These are phyloP conservation scores for Ilyonectria sp. DNA, from an alignment of 2,329 filamentous ascomycete species.

Conservation along the genomic window DNA sequence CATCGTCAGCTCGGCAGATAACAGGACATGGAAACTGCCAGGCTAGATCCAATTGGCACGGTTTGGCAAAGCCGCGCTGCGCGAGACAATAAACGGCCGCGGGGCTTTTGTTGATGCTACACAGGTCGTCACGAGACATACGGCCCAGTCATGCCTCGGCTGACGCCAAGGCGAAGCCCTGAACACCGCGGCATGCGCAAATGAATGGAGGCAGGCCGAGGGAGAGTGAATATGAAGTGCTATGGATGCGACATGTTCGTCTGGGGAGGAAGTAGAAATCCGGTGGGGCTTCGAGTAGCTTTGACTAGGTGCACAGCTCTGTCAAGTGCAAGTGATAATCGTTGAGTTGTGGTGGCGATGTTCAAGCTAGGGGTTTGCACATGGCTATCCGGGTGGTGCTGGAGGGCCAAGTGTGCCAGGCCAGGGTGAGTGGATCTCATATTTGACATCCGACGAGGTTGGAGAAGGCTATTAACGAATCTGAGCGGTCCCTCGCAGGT, in stretches of 20 bases:
- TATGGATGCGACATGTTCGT: not conserved
- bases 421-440: slow-evolving; percentile 11
- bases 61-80: slow-evolving; percentile 12
- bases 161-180: slow-evolving; percentile 9
- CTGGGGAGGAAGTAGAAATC: not conserved
- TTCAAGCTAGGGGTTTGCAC: not conserved
- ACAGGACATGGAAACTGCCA: not conserved
- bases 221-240: not conserved
- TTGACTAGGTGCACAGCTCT: too few species aligned
- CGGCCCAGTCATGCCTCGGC: slow-evolving; percentile 18
- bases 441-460: slow-evolving; percentile 11
- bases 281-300: too few species aligned
- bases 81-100: slow-evolving; percentile 8
- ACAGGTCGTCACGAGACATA: slow-evolving; percentile 18
- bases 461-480: not conserved
- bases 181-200: not conserved
- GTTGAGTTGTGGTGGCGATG: slow-evolving; percentile 15
- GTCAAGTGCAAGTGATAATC: too few species aligned
- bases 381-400: not conserved
- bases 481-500: not conserved
- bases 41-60: slow-evolving; percentile 1
- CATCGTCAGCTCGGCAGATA: not conserved
- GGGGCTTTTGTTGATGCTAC: slow-evolving; percentile 4
- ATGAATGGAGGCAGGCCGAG: not conserved
- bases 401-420: slow-evolving; percentile 15